phyloP scores from a whole-genome alignment of 345 rosid genomes.

The Linum lewisii region DNA sequence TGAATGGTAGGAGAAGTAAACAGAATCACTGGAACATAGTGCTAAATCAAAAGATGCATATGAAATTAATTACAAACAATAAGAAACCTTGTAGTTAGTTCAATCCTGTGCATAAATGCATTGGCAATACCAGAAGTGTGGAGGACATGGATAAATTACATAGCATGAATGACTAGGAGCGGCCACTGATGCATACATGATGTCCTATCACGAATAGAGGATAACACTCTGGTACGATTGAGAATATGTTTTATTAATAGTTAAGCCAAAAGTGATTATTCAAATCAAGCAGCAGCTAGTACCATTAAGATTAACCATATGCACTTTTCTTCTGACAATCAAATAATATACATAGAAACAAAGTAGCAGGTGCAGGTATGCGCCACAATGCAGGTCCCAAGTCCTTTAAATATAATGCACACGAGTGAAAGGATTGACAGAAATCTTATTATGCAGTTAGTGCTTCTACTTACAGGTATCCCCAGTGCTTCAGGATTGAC shows the following conservation, averaged over 20 bases:
- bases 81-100: too few species aligned
- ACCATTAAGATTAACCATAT: background rate
- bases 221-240: background rate
- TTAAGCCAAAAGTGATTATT: background rate
- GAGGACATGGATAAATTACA: too few species aligned
- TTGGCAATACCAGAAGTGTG: too few species aligned
- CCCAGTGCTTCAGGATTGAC: slow-evolving; percentile 95
- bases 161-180: background rate
- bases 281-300: slow-evolving; percentile 1
- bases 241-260: too few species aligned
- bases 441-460: background rate
- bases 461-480: slow-evolving; percentile 64
- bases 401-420: background rate
- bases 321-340: background rate
- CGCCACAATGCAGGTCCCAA: background rate
- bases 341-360: background rate
- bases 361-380: too few species aligned
- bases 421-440: background rate
- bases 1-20: background rate
- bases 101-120: too few species aligned
- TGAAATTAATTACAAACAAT: too few species aligned
- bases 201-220: background rate
- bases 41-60: background rate
- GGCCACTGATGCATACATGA: background rate
- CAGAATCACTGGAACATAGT: too few species aligned